Evolutionary conservation across 331 rosid genomes (phyloP).

Genomic region (Arachis monticola): DNA sequence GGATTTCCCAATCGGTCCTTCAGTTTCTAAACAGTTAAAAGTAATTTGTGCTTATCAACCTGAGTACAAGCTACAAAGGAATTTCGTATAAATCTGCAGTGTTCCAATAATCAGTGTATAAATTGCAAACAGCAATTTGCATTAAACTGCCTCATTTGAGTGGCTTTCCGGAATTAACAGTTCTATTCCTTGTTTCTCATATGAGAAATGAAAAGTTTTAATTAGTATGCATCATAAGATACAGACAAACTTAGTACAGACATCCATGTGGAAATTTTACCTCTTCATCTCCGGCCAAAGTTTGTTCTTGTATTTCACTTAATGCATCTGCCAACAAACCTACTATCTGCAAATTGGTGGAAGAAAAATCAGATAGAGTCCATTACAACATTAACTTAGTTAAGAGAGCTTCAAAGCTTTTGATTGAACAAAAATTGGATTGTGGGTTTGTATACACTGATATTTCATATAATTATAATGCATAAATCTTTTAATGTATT

Average conservation of each 20-base stretch:
- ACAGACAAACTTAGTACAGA: not conserved
- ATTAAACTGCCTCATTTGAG: slow-evolving; percentile 53
- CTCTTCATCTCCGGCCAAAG: slow-evolving; percentile 70
- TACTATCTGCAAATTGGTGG: slow-evolving; percentile 59
- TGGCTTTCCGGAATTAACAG: not conserved
- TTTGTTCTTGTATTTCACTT: slow-evolving; percentile 85
- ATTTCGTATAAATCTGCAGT: too few relatives aligned
- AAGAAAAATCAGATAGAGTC: not conserved
- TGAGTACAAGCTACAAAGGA: too few relatives aligned
- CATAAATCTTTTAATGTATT: too few relatives aligned
- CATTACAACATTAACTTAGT: not conserved
- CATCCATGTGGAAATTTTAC: slow-evolving; percentile 43
- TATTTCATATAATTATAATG: too few relatives aligned
- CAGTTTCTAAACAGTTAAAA: too few relatives aligned
- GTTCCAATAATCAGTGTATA: slow-evolving; percentile 27
- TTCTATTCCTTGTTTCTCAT: not conserved
- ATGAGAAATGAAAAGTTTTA: not conserved
- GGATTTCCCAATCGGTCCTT: too few relatives aligned
- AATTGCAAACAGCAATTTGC: slow-evolving; percentile 14
- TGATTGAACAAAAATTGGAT: too few relatives aligned
- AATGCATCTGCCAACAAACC: slow-evolving; percentile 73
- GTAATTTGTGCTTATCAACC: too few relatives aligned
- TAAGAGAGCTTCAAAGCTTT: not conserved
- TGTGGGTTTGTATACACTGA: too few relatives aligned
- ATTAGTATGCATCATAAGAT: not conserved